phyloP scores from a whole-genome alignment of 352 stramenopile genomes.

The Phytophthora sojae region DNA sequence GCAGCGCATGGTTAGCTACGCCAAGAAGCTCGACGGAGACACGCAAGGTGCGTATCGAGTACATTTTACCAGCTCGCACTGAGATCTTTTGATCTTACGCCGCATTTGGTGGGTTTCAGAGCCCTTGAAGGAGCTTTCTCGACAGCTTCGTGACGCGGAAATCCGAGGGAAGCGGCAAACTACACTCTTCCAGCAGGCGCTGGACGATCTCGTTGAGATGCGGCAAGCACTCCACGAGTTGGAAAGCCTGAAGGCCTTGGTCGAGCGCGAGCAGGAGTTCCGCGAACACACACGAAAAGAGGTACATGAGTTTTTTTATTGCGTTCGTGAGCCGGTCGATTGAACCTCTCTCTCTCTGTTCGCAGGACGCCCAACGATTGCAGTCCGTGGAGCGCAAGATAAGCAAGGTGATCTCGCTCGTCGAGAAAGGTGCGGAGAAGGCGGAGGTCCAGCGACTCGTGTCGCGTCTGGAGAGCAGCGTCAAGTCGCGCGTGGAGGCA shows the following conservation, averaged over 20 bases:
- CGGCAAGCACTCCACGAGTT: constrained; percentile 46
- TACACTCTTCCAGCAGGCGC: constrained; percentile 47
- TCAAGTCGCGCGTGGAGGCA: constrained; percentile 60
- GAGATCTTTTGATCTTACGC: background rate
- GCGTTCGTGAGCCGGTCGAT: background rate
- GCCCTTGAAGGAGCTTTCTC: constrained; percentile 40
- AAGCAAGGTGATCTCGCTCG: constrained; percentile 42
- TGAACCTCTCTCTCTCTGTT: background rate
- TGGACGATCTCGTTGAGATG: constrained; percentile 38
- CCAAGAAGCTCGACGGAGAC: constrained; percentile 56
- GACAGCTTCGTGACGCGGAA: constrained; percentile 56
- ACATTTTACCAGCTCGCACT: background rate
- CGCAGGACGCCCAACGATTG: constrained; percentile 39
- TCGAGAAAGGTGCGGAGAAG: constrained; percentile 46
- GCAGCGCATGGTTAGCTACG: constrained; percentile 52
- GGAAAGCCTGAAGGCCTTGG: constrained; percentile 33
- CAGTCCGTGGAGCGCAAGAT: constrained; percentile 49
- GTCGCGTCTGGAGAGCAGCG: constrained; percentile 47
- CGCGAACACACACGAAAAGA: constrained; percentile 31
- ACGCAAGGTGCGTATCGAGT: constrained; percentile 43
- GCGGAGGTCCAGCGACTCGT: constrained; percentile 49
- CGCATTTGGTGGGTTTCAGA: constrained; percentile 26
- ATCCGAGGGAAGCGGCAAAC: constrained; percentile 53
- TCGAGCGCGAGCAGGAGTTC: constrained; percentile 47
- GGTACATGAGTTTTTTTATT: constrained; percentile 17